phyloP scores from a whole-genome alignment of 192 early-diverging fungal species.

The Backusella luteola region DNA sequence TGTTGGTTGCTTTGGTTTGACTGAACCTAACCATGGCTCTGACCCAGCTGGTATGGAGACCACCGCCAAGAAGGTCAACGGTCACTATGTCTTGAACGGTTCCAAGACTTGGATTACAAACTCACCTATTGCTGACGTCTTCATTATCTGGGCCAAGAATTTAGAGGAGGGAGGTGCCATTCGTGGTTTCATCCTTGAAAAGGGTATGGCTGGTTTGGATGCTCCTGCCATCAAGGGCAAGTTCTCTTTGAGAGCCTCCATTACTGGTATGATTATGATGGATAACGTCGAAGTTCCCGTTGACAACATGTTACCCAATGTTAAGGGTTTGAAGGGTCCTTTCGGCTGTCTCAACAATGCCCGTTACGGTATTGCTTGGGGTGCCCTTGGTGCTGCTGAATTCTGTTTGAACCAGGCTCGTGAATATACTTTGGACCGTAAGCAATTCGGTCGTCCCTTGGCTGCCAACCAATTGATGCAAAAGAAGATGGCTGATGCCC shows the following conservation, averaged over 20 bases:
- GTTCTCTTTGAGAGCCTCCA: conserved; percentile 90
- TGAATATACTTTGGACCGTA: conserved; percentile 85
- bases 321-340: conserved; percentile 87
- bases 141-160: conserved; percentile 94
- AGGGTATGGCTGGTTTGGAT: conserved; percentile 74
- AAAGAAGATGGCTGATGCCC: conserved; percentile 93
- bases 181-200: conserved; percentile 93
- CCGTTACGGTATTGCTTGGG: conserved; percentile 96
- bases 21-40: conserved; percentile 97
- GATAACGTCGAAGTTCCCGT: conserved; percentile 92
- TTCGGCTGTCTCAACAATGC: conserved; percentile 99
- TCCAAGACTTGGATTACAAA: conserved; percentile 99
- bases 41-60: conserved; percentile 96
- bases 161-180: conserved; percentile 76
- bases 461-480: conserved; percentile 94
- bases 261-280: conserved; percentile 99
- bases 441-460: conserved; percentile 92
- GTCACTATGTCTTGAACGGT: conserved; percentile 78
- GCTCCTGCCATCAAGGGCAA: conserved; percentile 94
- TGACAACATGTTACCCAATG: conserved; percentile 91
- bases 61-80: conserved; percentile 69
- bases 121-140: conserved; percentile 95
- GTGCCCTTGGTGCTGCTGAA: conserved; percentile 93
- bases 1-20: conserved; percentile 93
- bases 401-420: conserved; percentile 85